Conservation (phyloP, 345 rosid genomes). For the Passiflora organensis region DNA sequence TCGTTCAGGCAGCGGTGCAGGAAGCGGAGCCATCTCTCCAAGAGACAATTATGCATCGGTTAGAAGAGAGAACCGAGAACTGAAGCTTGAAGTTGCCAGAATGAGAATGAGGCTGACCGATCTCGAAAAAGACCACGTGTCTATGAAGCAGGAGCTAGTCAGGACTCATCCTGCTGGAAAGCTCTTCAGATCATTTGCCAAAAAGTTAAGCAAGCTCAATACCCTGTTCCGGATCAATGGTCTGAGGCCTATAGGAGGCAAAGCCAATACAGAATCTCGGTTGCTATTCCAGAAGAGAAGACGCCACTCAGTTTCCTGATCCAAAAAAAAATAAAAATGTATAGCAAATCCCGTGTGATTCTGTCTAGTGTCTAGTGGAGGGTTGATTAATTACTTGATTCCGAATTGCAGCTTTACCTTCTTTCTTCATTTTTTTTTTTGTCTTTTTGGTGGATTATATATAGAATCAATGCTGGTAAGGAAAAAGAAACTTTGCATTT, state of each 20-base stretch:
- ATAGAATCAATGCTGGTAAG: no score
- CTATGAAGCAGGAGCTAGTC: conserved; percentile 88
- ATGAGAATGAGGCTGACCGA: conserved; percentile 99
- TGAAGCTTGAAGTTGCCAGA: conserved; percentile 95
- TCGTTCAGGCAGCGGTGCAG: conserved; percentile 79
- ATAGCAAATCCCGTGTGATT: conserved; percentile 20
- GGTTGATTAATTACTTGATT: no score
- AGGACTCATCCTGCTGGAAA: conserved; percentile 62
- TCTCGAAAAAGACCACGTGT: conserved; percentile 82
- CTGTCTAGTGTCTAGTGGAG: no score
- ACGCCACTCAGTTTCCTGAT: conserved; percentile 79
- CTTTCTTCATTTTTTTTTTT: no score
- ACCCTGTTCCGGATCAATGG: conserved; percentile 58
- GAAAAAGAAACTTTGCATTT: no score
- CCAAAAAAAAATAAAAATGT: conserved; percentile 26
- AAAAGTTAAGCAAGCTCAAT: conserved; percentile 73
- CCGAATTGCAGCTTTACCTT: no score
- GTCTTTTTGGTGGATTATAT: no score
- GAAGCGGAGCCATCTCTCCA: conserved; percentile 96
- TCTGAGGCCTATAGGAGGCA: conserved; percentile 48
- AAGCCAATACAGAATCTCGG: conserved; percentile 52
- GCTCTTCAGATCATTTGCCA: conserved; percentile 71
- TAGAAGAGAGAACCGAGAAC: conserved; percentile 90
- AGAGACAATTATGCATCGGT: conserved; percentile 95
- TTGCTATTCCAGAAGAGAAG: conserved; percentile 70